Evolutionary conservation across 2,329 filamentous ascomycete species (phyloP).

Genomic region (Alternaria metachromatica): DNA sequence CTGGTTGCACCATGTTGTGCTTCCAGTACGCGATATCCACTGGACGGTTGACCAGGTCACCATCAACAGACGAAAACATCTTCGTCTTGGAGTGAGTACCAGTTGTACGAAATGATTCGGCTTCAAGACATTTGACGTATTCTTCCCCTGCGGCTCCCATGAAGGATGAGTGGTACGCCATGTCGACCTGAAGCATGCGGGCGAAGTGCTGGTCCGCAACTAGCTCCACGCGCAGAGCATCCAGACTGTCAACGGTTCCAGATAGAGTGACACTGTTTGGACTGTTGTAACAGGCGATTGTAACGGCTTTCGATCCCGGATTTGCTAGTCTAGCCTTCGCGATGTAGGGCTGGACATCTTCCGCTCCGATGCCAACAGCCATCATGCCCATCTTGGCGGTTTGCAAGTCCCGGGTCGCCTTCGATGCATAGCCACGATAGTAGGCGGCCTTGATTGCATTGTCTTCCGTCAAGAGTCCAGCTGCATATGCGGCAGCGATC

Average conservation of each 20-base stretch:
- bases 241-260: constrained; percentile 44
- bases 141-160: constrained; percentile 15
- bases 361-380: constrained; percentile 24
- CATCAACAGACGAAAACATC: constrained; percentile 11
- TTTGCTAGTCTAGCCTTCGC: too few relatives aligned
- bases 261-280: constrained; percentile 27
- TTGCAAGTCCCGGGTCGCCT: too few relatives aligned
- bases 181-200: constrained; percentile 18
- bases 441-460: too few relatives aligned
- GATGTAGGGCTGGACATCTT: constrained; percentile 5
- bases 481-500: constrained; percentile 25
- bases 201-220: constrained; percentile 18
- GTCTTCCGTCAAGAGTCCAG: not conserved
- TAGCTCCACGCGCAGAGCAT: constrained; percentile 15
- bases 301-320: not conserved
- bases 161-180: constrained; percentile 21
- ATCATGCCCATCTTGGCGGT: constrained; percentile 20
- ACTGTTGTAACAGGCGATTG: constrained; percentile 40
- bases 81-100: not conserved
- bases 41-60: not conserved
- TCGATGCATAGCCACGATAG: too few relatives aligned
- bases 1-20: constrained; percentile 17
- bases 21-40: constrained; percentile 14
- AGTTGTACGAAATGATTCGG: too few relatives aligned
- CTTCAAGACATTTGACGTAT: constrained; percentile 11